Percentiles rank a stretch among this genome's conserved stretches.
These are phyloP conservation scores for Plasmodium cynomolgi DNA, from an alignment of 169 alveolate genomes.

Conservation along the genomic window DNA sequence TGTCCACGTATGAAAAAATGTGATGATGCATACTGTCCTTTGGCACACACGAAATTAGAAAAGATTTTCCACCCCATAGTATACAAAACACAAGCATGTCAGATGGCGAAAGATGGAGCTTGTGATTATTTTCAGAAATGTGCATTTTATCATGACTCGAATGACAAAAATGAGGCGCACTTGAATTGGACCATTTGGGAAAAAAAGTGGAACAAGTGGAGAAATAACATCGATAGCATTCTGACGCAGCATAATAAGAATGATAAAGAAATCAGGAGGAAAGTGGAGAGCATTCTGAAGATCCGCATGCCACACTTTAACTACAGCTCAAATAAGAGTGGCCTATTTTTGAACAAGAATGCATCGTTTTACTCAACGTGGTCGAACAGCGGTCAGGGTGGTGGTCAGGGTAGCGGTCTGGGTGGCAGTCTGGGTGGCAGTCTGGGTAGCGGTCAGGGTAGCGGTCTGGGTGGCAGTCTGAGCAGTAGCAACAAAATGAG, in stretches of 20 bases:
- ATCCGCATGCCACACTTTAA: conserved; percentile 71
- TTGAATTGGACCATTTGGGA: conserved; percentile 83
- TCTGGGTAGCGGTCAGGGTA: not conserved
- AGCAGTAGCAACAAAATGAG: not conserved
- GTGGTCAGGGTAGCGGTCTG: not conserved
- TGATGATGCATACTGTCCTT: conserved; percentile 85
- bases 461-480: not conserved
- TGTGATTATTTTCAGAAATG: conserved; percentile 82
- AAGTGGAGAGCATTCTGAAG: conserved; percentile 65
- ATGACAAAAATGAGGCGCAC: conserved; percentile 80
- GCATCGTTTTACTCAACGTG: conserved; percentile 47
- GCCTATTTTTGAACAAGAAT: conserved; percentile 36
- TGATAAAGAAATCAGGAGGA: conserved; percentile 72
- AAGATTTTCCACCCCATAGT: conserved; percentile 89
- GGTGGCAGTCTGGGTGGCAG: too few relatives aligned
- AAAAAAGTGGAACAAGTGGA: conserved; percentile 82
- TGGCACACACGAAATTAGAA: conserved; percentile 88
- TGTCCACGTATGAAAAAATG: conserved; percentile 86
- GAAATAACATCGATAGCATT: conserved; percentile 69
- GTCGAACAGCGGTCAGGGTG: conserved; percentile 2
- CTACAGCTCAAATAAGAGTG: conserved; percentile 22
- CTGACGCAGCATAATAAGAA: conserved; percentile 69
- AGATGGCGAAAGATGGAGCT: conserved; percentile 77
- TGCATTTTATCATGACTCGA: conserved; percentile 80
- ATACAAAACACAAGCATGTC: conserved; percentile 86